A percentile compares a stretch with the other conserved stretches of the same genome.
phyloP scores from a whole-genome alignment of 2,329 filamentous ascomycete species.

The Zasmidium angulare region DNA sequence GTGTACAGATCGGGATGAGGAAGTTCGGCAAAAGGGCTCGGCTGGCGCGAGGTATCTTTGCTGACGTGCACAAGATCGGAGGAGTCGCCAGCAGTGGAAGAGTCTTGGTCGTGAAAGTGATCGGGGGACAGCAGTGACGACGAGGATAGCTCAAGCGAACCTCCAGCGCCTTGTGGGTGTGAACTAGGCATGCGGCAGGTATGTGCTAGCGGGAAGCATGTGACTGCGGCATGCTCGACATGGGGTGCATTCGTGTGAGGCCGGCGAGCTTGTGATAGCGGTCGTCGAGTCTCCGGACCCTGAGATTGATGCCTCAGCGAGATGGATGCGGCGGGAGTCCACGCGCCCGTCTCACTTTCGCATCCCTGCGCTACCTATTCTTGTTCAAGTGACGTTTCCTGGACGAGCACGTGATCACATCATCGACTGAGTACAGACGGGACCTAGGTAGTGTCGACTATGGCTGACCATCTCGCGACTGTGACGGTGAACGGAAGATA shows the following conservation, averaged over 20 bases:
- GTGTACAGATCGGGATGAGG: constrained; percentile 23
- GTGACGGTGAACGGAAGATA: too few species aligned
- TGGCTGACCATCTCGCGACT: too few species aligned
- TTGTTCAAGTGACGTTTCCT: not conserved
- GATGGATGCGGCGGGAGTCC: not conserved
- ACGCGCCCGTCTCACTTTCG: not conserved
- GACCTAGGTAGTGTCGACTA: too few species aligned
- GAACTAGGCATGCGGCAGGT: constrained; percentile 3
- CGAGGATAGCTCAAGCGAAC: constrained; percentile 9
- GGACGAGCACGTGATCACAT: not conserved
- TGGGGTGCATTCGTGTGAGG: not conserved
- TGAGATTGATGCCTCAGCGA: not conserved
- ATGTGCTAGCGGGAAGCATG: constrained; percentile 1
- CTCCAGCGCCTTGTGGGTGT: constrained; percentile 1
- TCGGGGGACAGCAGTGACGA: constrained; percentile 22
- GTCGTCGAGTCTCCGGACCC: not conserved
- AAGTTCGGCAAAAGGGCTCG: constrained; percentile 32
- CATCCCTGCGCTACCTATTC: not conserved
- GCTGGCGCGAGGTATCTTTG: constrained; percentile 30
- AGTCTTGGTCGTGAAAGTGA: constrained; percentile 22
- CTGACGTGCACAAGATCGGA: constrained; percentile 32
- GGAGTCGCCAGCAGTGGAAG: constrained; percentile 26
- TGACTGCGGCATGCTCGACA: not conserved
- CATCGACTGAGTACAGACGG: too few species aligned
- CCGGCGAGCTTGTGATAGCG: not conserved